Conservation (phyloP, 2,329 filamentous ascomycete species). For the Cercospora zeina region DNA sequence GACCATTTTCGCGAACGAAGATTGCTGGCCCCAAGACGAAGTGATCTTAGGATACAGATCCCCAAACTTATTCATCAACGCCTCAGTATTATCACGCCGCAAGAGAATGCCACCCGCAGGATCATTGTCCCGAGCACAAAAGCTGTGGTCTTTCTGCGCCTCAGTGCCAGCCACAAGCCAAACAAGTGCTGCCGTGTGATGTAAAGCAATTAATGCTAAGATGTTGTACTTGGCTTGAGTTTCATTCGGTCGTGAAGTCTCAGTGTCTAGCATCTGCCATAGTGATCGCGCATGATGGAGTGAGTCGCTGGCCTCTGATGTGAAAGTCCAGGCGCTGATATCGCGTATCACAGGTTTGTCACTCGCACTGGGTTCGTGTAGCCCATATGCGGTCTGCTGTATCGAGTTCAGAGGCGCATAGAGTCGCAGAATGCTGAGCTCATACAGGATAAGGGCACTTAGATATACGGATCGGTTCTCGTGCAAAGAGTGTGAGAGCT, state of each 20-base stretch:
- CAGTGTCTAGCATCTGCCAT: constrained; percentile 6
- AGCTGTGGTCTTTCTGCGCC: not conserved
- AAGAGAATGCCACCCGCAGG: not conserved
- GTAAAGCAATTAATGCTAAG: constrained; percentile 2
- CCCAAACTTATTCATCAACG: not conserved
- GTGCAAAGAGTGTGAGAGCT: not conserved
- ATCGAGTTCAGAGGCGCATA: not conserved
- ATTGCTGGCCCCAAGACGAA: constrained; percentile 1
- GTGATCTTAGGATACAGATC: constrained; percentile 1
- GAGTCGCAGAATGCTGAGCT: constrained; percentile 2
- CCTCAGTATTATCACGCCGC: not conserved
- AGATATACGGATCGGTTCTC: not conserved
- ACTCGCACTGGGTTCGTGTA: constrained; percentile 1
- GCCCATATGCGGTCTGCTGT: constrained; percentile 1
- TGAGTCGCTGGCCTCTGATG: not conserved
- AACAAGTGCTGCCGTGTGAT: constrained; percentile 2
- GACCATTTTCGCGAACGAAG: constrained; percentile 5
- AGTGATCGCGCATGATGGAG: not conserved
- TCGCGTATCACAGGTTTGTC: not conserved
- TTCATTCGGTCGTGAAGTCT: not conserved
- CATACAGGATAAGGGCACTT: not conserved
- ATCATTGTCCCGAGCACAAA: not conserved
- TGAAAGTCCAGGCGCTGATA: not conserved
- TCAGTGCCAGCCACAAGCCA: not conserved
- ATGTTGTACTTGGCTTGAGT: constrained; percentile 2